Evolutionary conservation across 805 yeast species (phyloP).

Genomic region (Pichia gijzeniarum): DNA sequence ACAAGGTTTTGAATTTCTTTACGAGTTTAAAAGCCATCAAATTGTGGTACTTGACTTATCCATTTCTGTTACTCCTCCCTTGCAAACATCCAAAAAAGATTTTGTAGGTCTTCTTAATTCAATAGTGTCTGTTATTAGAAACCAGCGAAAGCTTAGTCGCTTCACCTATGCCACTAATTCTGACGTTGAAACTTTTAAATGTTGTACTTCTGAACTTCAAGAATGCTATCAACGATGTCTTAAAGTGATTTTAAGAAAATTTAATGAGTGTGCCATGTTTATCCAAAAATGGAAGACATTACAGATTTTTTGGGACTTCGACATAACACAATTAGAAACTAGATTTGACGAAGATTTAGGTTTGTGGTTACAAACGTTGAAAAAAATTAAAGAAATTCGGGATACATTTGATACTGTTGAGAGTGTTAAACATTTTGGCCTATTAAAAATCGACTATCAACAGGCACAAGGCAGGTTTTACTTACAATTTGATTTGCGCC

Average conservation of each 20-base stretch:
- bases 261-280: background rate
- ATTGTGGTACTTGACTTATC: conserved; percentile 33
- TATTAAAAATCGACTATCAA: conserved; percentile 38
- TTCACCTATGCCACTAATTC: conserved; percentile 13
- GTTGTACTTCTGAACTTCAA: background rate
- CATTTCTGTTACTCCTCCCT: conserved; percentile 35
- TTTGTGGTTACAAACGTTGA: conserved; percentile 44
- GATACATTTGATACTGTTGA: conserved; percentile 46
- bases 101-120: conserved; percentile 26
- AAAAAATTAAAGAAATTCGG: conserved; percentile 38
- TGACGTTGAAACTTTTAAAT: background rate
- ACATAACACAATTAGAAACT: conserved; percentile 34
- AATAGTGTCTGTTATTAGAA: conserved; percentile 16
- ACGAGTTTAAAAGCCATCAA: conserved; percentile 23
- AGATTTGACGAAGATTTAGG: conserved; percentile 31
- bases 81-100: conserved; percentile 32
- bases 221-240: background rate
- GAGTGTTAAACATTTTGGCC: conserved; percentile 35
- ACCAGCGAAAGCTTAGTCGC: conserved; percentile 24
- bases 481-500: conserved; percentile 53
- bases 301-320: conserved; percentile 55
- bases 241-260: background rate
- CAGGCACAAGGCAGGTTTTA: conserved; percentile 46
- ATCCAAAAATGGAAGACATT: conserved; percentile 42
- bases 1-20: conserved; percentile 19